Evolutionary conservation across 2,329 filamentous ascomycete genomes (phyloP), one percentile per base, ranked within the genome.

Genomic region (Trichocomaceae sp.): DNA sequence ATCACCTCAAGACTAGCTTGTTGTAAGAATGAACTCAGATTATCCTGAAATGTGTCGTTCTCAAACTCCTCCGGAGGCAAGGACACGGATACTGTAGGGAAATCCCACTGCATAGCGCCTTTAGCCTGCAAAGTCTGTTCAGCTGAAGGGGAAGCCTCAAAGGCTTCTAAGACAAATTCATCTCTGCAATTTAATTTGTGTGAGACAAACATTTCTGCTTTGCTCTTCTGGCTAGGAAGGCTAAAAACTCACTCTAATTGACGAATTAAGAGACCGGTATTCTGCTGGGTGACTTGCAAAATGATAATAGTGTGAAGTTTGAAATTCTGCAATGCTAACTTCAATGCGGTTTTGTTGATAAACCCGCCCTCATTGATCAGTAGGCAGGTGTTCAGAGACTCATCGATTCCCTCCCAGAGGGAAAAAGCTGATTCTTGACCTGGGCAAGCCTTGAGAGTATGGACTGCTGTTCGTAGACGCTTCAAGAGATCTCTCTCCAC

Each of bases 71-170:
- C 19, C 2, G 65, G 59, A 0, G 81, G 69, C 2, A 85, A 62
- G 0, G 73, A 69, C 0, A 80, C 77, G 0, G 79, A 75, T 15
- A 66, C 69, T 0, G 79, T 81, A 0, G 84, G 84, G 58, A 87
- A 87, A 17, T 79, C 73, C 76, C 83, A 83, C 54, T 72, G 62
- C 0, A 87, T 65, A 1, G 82, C 77, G 23, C 73, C 74, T 19
- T 78, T 66, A 0, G 79, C 67, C 0, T 75, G 73, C 1, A 85
- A 70, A 0, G 84, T 79, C 13, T 75, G 67, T 44, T 80, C 72
- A 1, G 79, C 79, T 0, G 64, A 63, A 0, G 84, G 72, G 0
- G 83, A 83, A 0, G 79, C 73, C 63, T 87, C 83, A 54, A 86
- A 86, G 0, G 74, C 74, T 64, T 87, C 84, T 47, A 85, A 79